Evolutionary conservation across 352 stramenopile species (phyloP).

Genomic region (Aphanomyces euteiches): DNA sequence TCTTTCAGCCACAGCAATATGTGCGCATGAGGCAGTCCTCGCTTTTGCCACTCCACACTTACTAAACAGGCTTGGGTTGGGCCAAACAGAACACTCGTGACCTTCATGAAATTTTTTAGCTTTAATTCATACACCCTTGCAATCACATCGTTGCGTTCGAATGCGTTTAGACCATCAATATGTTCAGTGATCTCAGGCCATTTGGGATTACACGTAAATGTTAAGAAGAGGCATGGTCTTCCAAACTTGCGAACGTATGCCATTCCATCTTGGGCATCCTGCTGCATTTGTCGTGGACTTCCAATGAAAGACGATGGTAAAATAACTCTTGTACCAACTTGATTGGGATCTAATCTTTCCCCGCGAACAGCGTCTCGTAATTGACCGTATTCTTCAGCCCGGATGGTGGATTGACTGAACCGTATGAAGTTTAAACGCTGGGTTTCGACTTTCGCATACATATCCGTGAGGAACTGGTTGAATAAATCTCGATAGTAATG

Average conservation of each 20-base stretch:
- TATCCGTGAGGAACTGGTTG: slow-evolving; percentile 1
- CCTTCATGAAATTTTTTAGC: background rate
- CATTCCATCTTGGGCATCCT: background rate
- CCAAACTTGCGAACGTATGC: background rate
- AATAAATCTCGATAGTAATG: background rate
- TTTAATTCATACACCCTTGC: background rate
- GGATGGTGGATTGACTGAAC: background rate
- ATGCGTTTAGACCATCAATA: background rate
- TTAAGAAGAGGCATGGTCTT: slow-evolving; percentile 2
- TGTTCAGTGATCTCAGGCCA: background rate
- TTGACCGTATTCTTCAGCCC: background rate
- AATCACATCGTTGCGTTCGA: background rate
- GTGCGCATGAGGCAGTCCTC: slow-evolving; percentile 1
- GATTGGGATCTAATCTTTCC: background rate
- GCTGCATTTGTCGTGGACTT: slow-evolving; percentile 3
- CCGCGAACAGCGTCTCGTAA: background rate
- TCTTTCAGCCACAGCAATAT: background rate
- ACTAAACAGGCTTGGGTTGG: background rate
- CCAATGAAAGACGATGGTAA: background rate
- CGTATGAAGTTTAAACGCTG: background rate
- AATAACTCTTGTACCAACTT: background rate
- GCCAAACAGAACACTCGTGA: background rate
- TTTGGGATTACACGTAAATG: background rate
- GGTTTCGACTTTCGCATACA: slow-evolving; percentile 3
- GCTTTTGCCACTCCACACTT: background rate